Evolutionary conservation across 1,284 basidiomycete species (phyloP), one percentile per base, ranked within the genome.

Genomic region (Earliella scabrosa): DNA sequence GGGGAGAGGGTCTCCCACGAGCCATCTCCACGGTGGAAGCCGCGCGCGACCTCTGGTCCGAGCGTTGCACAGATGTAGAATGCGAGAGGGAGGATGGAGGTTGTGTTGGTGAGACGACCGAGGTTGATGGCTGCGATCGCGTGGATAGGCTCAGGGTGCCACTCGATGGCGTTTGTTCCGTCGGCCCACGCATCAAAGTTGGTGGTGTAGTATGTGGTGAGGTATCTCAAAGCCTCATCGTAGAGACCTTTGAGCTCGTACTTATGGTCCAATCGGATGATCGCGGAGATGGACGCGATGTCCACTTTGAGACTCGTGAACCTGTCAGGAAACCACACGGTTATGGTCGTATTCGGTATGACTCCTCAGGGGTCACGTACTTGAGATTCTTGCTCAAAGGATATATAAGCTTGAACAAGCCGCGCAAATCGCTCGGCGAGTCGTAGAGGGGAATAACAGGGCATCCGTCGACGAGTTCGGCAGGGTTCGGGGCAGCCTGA

Each of bases 361-460:
- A 44, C 41, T 13, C 2, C 8, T n/a, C n/a, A 16, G 13, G 13
- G 36, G 16, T 38, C 18, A 45, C 45, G 27, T 21, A 55, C 58
- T 29, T 48, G 1, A 52, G 27, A 4, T 41, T 46, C 11, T 20
- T 27, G 16, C 27, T 52, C 2, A 48, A 41, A 4, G 55, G 52
- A 10, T 49, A 50, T 2, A 60, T 48, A 2, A 50, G 20, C 6
- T 27, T 51, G 23, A 63, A 52, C 2, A 60, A 50, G 10, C 36
- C 34, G 21, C 50, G 50, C 7, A 63, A 9, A 14, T 63, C 58
- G 7, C 45, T 32, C 2, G 57, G 54, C 2, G 55, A 26, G 57
- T 68, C 65, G 6, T 51, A 41, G 1, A 64, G 41, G 9, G 49
- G 35, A 1, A 68, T 58, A 2, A 64, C 44, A 13, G 53, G 52